Evolutionary conservation across 1,284 basidiomycete species (phyloP), one percentile per base, ranked within the genome.

Genomic region (Ustilago cynodontis): DNA sequence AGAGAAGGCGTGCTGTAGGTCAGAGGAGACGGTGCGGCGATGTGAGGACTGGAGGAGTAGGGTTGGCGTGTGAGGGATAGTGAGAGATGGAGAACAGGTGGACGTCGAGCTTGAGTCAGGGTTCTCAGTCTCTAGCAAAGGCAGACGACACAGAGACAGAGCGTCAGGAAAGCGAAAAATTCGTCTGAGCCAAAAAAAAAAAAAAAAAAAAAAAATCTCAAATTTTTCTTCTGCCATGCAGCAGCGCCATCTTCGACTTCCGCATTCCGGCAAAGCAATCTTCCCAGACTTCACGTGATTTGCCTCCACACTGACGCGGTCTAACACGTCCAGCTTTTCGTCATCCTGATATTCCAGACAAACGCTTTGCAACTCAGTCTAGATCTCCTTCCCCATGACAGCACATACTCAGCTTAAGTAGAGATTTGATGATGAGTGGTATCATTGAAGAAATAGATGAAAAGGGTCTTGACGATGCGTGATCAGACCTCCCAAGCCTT

Each of bases 401-500:
- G 22, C 20, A 49, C 14, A 49, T 24, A 49, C 24, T n/a, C 43
- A 9, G 20, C 14, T 22, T 29, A n/a, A 29, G 18, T 20, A 14
- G 53, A 2, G 16, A 5, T 16, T 18, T 6, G 14, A 29, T 24
- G 18, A 24, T n/a, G 29, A 47, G 33, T 31, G 53, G 43, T 43
- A 49, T 47, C 26, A 35, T 33, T 28, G 20, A 39, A n/a, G n/a
- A n/a, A n/a, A 13, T 22, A 39, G 29, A 24, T 26, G 24, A 13
- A 6, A n/a, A 6, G 6, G 20, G 28, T 41, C n/a, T 26, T 18
- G 18, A 7, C 13, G 10, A 31, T 35, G n/a, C 18, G n/a, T 3
- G n/a, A 14, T 60, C 33, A 85, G 11, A 85, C 84, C 65, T 85
- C 84, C 84, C 84, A 85, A 26, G 76, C 84, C 64, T 85, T 85